Conservation (phyloP, 805 yeast genomes). For the Metschnikowia aberdeeniae region DNA sequence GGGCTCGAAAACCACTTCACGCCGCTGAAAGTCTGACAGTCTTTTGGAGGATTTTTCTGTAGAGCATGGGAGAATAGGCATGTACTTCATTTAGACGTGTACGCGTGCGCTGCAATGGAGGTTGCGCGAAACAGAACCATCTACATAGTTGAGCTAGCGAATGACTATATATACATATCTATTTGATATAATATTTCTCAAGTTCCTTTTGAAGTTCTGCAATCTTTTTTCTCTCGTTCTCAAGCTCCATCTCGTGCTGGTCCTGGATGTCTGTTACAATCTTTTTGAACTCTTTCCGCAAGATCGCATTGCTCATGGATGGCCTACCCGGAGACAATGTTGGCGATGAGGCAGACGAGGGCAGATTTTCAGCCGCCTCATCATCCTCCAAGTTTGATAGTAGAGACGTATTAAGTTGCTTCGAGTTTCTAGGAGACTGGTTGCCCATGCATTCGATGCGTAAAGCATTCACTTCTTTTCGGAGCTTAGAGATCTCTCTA, state of each 20-base stretch:
- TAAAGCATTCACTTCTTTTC: constrained; percentile 42
- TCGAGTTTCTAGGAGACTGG: constrained; percentile 12
- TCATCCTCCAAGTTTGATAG: constrained; percentile 13
- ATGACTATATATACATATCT: neutral
- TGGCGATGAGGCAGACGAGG: constrained; percentile 17
- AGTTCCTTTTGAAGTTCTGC: constrained; percentile 33
- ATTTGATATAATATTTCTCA: neutral
- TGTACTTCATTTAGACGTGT: neutral
- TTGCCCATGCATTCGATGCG: constrained; percentile 44
- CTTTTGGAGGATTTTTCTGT: constrained; percentile 5
- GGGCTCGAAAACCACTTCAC: constrained; percentile 15
- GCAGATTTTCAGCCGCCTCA: constrained; percentile 17
- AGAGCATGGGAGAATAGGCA: constrained; percentile 11
- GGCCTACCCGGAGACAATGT: constrained; percentile 1
- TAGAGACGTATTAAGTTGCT: constrained; percentile 4
- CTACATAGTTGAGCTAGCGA: neutral
- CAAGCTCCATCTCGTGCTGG: constrained; percentile 55
- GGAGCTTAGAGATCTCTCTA: constrained; percentile 40
- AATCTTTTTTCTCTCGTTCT: constrained; percentile 51
- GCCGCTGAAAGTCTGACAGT: constrained; percentile 7
- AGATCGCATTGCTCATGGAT: constrained; percentile 45
- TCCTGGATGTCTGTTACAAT: constrained; percentile 58
- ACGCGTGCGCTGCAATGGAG: neutral
- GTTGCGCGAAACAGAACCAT: neutral
- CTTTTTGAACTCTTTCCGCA: constrained; percentile 66